These are phyloP conservation scores for Apiospora hydei DNA, from an alignment of 2,329 filamentous ascomycete genomes.

Conservation along the genomic window DNA sequence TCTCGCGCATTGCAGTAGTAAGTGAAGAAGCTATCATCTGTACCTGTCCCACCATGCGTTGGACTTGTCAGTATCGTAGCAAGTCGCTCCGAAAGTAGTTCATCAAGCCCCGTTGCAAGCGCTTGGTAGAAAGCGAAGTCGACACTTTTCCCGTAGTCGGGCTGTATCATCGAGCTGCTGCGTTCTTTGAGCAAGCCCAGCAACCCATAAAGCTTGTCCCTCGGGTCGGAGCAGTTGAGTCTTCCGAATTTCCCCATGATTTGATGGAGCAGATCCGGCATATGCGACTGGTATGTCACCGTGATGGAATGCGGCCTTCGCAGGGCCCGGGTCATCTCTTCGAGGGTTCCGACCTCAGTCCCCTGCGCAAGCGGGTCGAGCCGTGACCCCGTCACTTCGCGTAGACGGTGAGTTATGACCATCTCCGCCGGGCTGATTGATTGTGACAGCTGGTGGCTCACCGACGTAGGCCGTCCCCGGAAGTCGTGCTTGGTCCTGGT, in stretches of 20 bases:
- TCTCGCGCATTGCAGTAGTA: conserved; percentile 30
- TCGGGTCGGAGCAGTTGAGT: conserved; percentile 31
- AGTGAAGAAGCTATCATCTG: conserved; percentile 8
- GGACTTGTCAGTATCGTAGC: background rate
- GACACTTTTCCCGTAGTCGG: conserved; percentile 52
- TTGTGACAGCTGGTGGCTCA: background rate
- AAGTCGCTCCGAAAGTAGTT: background rate
- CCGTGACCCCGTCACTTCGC: background rate
- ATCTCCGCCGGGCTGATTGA: background rate
- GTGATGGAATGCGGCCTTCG: conserved; percentile 20
- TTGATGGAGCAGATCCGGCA: conserved; percentile 29
- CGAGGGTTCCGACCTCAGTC: conserved; percentile 27
- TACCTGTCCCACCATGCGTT: background rate
- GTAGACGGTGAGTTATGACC: background rate
- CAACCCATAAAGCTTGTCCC: conserved; percentile 37
- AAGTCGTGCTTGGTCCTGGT: background rate
- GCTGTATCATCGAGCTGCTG: conserved; percentile 47
- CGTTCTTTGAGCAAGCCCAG: conserved; percentile 32
- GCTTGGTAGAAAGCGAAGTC: background rate
- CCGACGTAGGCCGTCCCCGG: background rate
- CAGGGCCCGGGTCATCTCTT: conserved; percentile 27
- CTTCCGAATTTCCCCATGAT: conserved; percentile 29
- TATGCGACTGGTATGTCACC: conserved; percentile 29
- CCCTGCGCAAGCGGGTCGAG: conserved; percentile 26
- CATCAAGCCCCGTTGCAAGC: background rate